Evolutionary conservation across 805 yeast species (phyloP), one percentile per base, ranked within the genome.

Genomic region (Yarrowia deformans): DNA sequence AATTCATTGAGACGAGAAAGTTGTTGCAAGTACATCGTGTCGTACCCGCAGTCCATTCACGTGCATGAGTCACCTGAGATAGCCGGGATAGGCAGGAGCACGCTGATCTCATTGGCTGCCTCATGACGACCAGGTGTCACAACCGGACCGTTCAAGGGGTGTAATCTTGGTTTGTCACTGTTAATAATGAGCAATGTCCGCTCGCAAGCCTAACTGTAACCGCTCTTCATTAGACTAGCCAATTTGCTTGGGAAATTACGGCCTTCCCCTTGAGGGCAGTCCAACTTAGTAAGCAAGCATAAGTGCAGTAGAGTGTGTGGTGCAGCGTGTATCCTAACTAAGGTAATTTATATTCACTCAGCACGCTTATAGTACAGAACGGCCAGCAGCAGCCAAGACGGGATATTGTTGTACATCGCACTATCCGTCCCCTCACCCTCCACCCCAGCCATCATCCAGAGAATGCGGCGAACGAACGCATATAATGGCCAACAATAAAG

Each of bases 401-500:
- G 37, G 13, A 40, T 14, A 23, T 8, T 18, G 29, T 18, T 19
- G 18, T 12, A 4, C 58, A 12, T 18, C n/a, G 34, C 60, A 54
- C 56, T 34, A 16, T 37, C 34, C 34, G 18, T 29, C 37, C 9
- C 34, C 37, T 5, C 16, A 19, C 16, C 7, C 23, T 14, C 10
- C 49, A 40, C 23, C 52, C 58, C n/a, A 37, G 42, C 42, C 58
- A n/a, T 19, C 43, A 55, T 35, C 61, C 66, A 60, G 66, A 60
- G 52, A 60, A 60, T 60, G 66, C 52, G 66, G 66, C 66, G 66
- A 60, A 60, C 35, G 66, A 43, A 23, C 66, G 66, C 66, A 60
- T 60, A 60, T 60, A 60, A 60, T 60, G 66, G 66, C 66, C 50
- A 60, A 60, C 66, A 60, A 45, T 34, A 60, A 60, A 60, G 66